Evolutionary conservation across 306 rosid species (phyloP).

Genomic region (Gastrolobium villosum): DNA sequence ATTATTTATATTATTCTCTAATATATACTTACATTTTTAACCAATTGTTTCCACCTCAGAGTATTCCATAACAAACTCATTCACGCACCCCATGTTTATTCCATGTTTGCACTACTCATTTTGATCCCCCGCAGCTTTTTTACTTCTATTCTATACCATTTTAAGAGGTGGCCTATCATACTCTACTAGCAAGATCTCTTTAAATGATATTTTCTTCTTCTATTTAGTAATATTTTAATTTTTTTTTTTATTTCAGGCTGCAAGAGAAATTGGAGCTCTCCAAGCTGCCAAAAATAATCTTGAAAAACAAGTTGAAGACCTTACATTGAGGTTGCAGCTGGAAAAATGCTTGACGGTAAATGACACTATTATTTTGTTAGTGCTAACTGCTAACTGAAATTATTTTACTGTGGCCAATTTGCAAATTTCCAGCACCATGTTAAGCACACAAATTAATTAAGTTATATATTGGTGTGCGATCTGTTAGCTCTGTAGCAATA

Average conservation of each 20-base stretch:
- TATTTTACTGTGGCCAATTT: constrained; percentile 26
- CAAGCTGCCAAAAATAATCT: constrained; percentile 99
- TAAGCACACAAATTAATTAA: constrained; percentile 8
- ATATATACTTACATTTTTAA: no score
- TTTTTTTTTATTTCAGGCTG: constrained; percentile 71
- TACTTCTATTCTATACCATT: no score
- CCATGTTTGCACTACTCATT: no score
- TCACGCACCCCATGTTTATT: no score
- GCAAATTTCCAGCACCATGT: constrained; percentile 23
- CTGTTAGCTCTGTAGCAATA: constrained; percentile 8
- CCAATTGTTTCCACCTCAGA: no score
- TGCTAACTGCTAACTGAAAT: constrained; percentile 27
- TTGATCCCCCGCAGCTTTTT: no score
- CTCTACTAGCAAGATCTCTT: neutral
- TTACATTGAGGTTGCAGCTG: constrained; percentile 93
- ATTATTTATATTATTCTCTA: no score
- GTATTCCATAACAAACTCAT: no score
- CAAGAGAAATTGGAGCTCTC: constrained; percentile 98
- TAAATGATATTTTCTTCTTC: constrained; percentile 34
- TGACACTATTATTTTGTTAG: constrained; percentile 40
- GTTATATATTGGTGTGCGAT: constrained; percentile 22
- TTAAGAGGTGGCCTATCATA: no score
- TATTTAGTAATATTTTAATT: constrained; percentile 6
- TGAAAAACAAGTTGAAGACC: constrained; percentile 98
- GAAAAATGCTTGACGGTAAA: constrained; percentile 96